A percentile compares a stretch with the other conserved stretches of the same genome.
These are phyloP conservation scores for Phytophthora pistaciae DNA, from an alignment of 352 stramenopile genomes.

Conservation along the genomic window DNA sequence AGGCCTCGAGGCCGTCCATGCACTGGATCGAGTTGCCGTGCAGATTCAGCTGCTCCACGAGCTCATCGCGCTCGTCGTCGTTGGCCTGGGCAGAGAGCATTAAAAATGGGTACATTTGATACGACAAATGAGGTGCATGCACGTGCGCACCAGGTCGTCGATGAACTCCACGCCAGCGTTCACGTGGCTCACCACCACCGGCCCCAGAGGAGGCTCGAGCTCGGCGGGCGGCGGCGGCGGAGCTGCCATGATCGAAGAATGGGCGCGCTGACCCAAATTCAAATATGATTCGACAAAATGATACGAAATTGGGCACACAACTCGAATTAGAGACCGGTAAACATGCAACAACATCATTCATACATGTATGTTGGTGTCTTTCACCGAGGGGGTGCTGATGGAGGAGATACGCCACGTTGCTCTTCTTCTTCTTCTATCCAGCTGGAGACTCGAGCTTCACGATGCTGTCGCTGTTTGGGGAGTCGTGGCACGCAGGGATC, in stretches of 20 bases:
- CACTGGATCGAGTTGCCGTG: slow-evolving; percentile 74
- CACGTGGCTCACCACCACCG: slow-evolving; percentile 43
- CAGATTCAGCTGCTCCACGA: slow-evolving; percentile 79
- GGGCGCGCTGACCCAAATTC: slow-evolving; percentile 11
- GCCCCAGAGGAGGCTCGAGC: slow-evolving; percentile 6
- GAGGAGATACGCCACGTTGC: no score
- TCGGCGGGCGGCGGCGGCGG: slow-evolving; percentile 13
- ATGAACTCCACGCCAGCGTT: slow-evolving; percentile 49
- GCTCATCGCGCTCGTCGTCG: slow-evolving; percentile 50
- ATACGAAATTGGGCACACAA: neutral
- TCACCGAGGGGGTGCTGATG: no score
- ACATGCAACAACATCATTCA: no score
- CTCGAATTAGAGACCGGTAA: no score
- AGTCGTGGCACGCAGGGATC: no score
- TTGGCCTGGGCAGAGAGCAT: slow-evolving; percentile 16
- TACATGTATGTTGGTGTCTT: no score
- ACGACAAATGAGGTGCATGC: neutral
- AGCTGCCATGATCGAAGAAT: slow-evolving; percentile 9
- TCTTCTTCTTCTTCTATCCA: no score
- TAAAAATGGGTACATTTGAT: neutral
- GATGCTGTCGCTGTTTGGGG: no score
- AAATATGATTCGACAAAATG: slow-evolving; percentile 23
- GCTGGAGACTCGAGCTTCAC: no score
- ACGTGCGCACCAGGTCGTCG: slow-evolving; percentile 44
- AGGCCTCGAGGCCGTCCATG: slow-evolving; percentile 76